These are phyloP conservation scores for Ceratocystis smalleyi DNA, from an alignment of 2,329 filamentous ascomycete genomes.

Conservation along the genomic window DNA sequence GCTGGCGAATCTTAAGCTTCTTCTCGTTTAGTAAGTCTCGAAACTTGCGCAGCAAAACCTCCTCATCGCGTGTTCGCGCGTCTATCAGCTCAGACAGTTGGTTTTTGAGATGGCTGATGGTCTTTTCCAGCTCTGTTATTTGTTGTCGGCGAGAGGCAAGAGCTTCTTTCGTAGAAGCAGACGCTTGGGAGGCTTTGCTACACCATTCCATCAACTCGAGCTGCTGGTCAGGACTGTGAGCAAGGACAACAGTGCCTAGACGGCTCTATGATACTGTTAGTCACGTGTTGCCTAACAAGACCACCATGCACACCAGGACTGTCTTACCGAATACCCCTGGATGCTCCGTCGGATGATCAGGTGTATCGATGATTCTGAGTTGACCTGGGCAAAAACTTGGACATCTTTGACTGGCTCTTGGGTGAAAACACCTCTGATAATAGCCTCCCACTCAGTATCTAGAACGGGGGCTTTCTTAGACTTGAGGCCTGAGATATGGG, in stretches of 20 bases:
- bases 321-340: slow-evolving; percentile 50
- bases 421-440: slow-evolving; percentile 43
- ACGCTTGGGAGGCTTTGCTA: slow-evolving; percentile 37
- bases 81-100: slow-evolving; percentile 52
- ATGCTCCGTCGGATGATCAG: slow-evolving; percentile 51
- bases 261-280: slow-evolving; percentile 37
- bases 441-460: slow-evolving; percentile 49
- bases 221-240: slow-evolving; percentile 39
- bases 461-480: slow-evolving; percentile 39
- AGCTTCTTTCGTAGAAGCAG: slow-evolving; percentile 30
- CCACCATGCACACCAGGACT: neutral
- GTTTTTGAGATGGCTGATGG: slow-evolving; percentile 41
- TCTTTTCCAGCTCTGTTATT: slow-evolving; percentile 35
- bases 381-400: slow-evolving; percentile 44
- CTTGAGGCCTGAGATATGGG: slow-evolving; percentile 36
- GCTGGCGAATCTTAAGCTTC: slow-evolving; percentile 63
- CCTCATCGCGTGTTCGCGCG: slow-evolving; percentile 52
- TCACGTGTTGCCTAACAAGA: neutral
- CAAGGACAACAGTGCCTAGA: slow-evolving; percentile 48
- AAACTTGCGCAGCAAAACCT: slow-evolving; percentile 52
- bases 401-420: slow-evolving; percentile 37
- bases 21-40: slow-evolving; percentile 59
- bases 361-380: slow-evolving; percentile 35
- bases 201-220: slow-evolving; percentile 59
- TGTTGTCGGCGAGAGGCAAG: slow-evolving; percentile 29